Percentiles rank a stretch among this genome's conserved stretches.
phyloP scores from a whole-genome alignment of 805 yeast species.

The Barnettozyma siamensis region DNA sequence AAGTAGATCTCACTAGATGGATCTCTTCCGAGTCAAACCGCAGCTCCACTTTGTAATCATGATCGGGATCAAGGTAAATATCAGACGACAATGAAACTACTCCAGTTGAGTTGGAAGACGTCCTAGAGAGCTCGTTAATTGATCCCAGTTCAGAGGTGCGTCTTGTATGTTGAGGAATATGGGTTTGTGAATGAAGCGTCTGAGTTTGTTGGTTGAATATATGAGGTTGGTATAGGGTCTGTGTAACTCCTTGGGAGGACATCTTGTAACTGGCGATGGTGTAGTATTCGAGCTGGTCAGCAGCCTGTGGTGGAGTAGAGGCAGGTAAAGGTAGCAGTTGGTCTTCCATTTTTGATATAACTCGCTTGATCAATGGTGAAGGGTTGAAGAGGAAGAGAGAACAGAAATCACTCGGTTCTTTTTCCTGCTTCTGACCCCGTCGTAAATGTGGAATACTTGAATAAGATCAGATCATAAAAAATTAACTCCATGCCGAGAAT shows the following conservation, averaged over 20 bases:
- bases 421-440: too few species aligned
- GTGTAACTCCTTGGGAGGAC: slow-evolving; percentile 3
- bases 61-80: slow-evolving; percentile 15
- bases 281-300: slow-evolving; percentile 1
- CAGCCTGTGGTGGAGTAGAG: not conserved
- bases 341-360: not conserved
- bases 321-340: too few species aligned
- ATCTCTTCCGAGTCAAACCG: slow-evolving; percentile 28
- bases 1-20: slow-evolving; percentile 30
- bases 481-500: too few species aligned
- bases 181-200: not conserved
- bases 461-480: too few species aligned
- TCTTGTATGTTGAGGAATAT: not conserved
- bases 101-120: slow-evolving; percentile 2
- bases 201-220: not conserved
- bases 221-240: slow-evolving; percentile 7
- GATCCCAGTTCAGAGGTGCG: slow-evolving; percentile 7
- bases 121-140: slow-evolving; percentile 8
- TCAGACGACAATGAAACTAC: slow-evolving; percentile 14
- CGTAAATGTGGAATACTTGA: too few species aligned
- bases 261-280: slow-evolving; percentile 7
- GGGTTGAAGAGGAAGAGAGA: too few species aligned
- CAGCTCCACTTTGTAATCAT: slow-evolving; percentile 25
- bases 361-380: too few species aligned
- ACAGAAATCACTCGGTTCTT: too few species aligned